Conservation (phyloP, 2,329 filamentous ascomycete genomes). For the Venturia aucupariae region DNA sequence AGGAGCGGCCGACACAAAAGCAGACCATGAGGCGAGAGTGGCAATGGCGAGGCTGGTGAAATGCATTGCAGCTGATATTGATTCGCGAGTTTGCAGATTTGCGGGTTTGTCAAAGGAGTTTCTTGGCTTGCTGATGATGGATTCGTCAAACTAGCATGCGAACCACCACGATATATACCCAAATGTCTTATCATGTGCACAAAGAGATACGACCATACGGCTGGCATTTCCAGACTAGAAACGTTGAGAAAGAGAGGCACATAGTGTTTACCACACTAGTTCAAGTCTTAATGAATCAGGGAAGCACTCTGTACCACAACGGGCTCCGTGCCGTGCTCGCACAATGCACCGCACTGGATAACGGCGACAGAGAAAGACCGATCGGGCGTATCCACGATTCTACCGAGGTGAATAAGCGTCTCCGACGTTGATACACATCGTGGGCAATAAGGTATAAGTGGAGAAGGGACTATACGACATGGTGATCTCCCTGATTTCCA, state of each 20-base stretch:
- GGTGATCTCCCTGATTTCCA: neutral
- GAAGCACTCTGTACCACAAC: neutral
- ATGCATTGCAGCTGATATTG: neutral
- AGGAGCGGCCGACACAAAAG: neutral
- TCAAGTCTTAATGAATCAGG: neutral
- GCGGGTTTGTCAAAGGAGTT: neutral
- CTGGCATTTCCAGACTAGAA: neutral
- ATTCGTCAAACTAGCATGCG: neutral
- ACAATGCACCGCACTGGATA: neutral
- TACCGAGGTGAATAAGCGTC: neutral
- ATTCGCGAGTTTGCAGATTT: neutral
- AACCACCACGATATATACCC: neutral
- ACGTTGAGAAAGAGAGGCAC: neutral
- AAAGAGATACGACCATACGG: neutral
- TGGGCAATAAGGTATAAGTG: neutral
- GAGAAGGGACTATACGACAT: neutral
- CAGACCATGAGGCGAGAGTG: neutral
- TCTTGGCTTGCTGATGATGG: neutral
- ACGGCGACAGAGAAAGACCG: neutral
- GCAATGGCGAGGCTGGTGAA: neutral
- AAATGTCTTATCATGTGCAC: neutral
- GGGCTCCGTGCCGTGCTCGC: neutral
- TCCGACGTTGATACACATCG: neutral
- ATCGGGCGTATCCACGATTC: neutral
- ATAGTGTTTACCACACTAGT: neutral